Base-by-base conservation (phyloP, 495 filamentous ascomycete genomes). In the Thermochaetoides thermophila region DNA sequence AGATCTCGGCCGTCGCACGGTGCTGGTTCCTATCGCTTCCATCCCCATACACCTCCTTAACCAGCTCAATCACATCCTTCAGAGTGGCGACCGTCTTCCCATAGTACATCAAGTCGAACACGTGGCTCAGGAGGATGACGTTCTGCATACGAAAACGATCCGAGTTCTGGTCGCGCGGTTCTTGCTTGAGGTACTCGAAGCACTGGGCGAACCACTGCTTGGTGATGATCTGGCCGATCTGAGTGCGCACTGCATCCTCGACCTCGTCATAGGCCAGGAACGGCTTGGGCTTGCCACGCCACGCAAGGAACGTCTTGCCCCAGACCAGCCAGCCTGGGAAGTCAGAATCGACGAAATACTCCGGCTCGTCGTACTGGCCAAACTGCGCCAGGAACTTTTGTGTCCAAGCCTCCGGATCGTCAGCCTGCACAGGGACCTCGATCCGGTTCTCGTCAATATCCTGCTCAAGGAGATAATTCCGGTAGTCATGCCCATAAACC, bases 21-120 rank as follows among this genome's bases (percentile, higher is more conserved):
- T 99, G 89, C 52, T 96, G 86, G 56, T 99, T 91, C 53, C 95
- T 99, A 46, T 99, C 89, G 40, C 74, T 84, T 17, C 91, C 86
- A 59, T 96, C 89, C 15, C 78, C 86, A 44, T 78, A 94, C 3
- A 86, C 73, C 1, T 63, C 64, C 35, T 69, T 62, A 14, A 78
- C 69, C 35, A 89, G 63, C 39, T 85, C 75, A 43, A 91, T 74
- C 45, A 96, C 76, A 31, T 99, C 87, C n/a, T 81, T 69, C 44
- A 92, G 83, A 0, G 71, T 85, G 17, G 81, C 80, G 16, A 61
- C 57, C 0, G 87, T 83, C 27, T 80, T 56, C 1, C 71, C 81
- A 42, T 73, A 71, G 34, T 81, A 63, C 60, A 95, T 76, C 22
- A 96, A 66, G 42, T 92, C 83, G 45, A 99, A 92, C 6, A 80